Evolutionary conservation across 805 yeast genomes (phyloP).

Genomic region (Saccharomycopsis microspora): DNA sequence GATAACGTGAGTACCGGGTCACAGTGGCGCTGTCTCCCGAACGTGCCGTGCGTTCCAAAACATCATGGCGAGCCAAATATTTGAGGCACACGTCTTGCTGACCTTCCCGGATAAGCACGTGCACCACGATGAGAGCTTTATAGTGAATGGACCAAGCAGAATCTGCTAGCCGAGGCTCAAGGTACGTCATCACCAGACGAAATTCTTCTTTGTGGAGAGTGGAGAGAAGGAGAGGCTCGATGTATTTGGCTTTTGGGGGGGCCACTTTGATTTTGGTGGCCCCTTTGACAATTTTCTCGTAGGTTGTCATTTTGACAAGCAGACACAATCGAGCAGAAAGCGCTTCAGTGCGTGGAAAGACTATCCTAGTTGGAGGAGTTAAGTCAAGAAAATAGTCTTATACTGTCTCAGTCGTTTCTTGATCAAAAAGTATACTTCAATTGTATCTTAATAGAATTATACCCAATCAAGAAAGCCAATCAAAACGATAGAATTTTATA

Average conservation of each 20-base stretch:
- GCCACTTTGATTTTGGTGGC: constrained; percentile 78
- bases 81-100: constrained; percentile 62
- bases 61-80: constrained; percentile 34
- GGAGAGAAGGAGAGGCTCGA: constrained; percentile 74
- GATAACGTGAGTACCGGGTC: constrained; percentile 59
- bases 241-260: constrained; percentile 94
- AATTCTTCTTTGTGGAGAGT: constrained; percentile 35
- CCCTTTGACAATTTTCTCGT: constrained; percentile 28
- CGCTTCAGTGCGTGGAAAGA: too few species aligned
- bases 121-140: constrained; percentile 76
- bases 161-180: constrained; percentile 56
- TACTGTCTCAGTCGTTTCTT: too few species aligned
- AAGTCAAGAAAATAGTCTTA: too few species aligned
- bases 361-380: too few species aligned
- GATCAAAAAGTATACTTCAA: background rate
- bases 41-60: constrained; percentile 22
- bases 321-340: too few species aligned
- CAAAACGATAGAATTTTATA: too few species aligned
- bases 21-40: constrained; percentile 40
- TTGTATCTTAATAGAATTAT: too few species aligned
- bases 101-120: constrained; percentile 89
- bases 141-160: constrained; percentile 86
- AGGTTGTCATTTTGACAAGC: constrained; percentile 12
- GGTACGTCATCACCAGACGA: constrained; percentile 53
- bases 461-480: too few species aligned